Evolutionary conservation across 768 basidiomycete species (phyloP).

Genomic region (Hygrocybe coccinea): DNA sequence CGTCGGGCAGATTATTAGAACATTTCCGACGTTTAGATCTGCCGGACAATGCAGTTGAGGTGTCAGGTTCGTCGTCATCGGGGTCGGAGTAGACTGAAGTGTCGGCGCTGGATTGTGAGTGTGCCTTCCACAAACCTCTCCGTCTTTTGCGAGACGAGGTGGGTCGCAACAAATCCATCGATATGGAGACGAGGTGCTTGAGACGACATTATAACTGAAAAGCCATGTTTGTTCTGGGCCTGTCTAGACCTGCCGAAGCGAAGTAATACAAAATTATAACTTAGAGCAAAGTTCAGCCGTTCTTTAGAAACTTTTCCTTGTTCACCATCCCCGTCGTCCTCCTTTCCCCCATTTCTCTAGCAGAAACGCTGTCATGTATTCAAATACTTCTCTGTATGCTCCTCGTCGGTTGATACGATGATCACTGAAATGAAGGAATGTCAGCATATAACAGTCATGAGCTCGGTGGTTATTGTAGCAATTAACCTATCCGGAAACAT

Average conservation of each 20-base stretch:
- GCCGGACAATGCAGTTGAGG: too few species aligned
- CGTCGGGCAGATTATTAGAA: too few species aligned
- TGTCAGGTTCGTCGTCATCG: too few species aligned
- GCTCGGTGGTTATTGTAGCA: constrained; percentile 13
- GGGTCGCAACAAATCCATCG: neutral
- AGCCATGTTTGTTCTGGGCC: neutral
- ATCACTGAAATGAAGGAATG: constrained; percentile 47
- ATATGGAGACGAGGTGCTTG: neutral
- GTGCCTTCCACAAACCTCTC: constrained; percentile 44
- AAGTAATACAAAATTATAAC: neutral
- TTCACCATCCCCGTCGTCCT: constrained; percentile 57
- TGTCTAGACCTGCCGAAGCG: neutral
- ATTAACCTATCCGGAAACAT: constrained; percentile 95
- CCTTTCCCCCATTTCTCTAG: constrained; percentile 93
- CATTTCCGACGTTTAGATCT: too few species aligned
- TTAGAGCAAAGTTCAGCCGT: neutral
- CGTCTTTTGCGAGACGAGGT: constrained; percentile 25
- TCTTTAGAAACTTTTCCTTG: neutral
- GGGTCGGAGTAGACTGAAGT: constrained; percentile 18
- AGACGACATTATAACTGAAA: too few species aligned
- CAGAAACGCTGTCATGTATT: constrained; percentile 81
- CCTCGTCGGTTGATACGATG: constrained; percentile 71
- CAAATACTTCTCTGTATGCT: constrained; percentile 79
- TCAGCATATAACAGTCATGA: constrained; percentile 3
- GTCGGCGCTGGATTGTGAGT: constrained; percentile 4